These are phyloP conservation scores for Elsinoe ampelina DNA, from an alignment of 2,329 filamentous ascomycete genomes.

Conservation along the genomic window DNA sequence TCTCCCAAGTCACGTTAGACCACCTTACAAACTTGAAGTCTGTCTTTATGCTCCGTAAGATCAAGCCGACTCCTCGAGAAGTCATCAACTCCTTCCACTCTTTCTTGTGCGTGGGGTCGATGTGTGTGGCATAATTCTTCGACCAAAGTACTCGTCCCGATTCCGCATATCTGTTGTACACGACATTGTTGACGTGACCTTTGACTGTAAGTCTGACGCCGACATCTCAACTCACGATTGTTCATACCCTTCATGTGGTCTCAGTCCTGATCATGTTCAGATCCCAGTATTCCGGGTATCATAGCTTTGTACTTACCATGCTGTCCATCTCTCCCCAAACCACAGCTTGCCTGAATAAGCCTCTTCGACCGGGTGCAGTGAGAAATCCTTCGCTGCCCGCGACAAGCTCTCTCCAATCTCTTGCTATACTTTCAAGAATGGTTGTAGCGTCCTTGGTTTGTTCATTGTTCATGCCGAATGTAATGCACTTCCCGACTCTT, in stretches of 20 bases:
- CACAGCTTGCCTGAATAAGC: slow-evolving; percentile 57
- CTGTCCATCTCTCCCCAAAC: slow-evolving; percentile 75
- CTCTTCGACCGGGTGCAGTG: slow-evolving; percentile 50
- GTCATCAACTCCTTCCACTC: slow-evolving; percentile 63
- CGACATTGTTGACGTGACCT: slow-evolving; percentile 81
- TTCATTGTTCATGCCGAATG: slow-evolving; percentile 54
- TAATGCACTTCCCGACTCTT: slow-evolving; percentile 64
- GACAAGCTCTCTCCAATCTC: slow-evolving; percentile 62
- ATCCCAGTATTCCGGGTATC: not conserved
- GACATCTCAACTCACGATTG: not conserved
- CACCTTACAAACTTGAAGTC: slow-evolving; percentile 77
- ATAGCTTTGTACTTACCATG: slow-evolving; percentile 39
- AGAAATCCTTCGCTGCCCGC: slow-evolving; percentile 70
- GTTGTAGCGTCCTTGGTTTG: slow-evolving; percentile 51
- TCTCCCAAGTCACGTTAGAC: not conserved
- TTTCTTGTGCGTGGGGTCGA: slow-evolving; percentile 51
- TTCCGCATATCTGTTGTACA: slow-evolving; percentile 77
- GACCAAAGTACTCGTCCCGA: slow-evolving; percentile 71
- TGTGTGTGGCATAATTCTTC: slow-evolving; percentile 54
- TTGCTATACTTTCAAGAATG: slow-evolving; percentile 51
- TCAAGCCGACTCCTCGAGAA: slow-evolving; percentile 59
- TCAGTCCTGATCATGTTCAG: slow-evolving; percentile 1
- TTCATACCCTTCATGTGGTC: slow-evolving; percentile 6
- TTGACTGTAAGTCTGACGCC: slow-evolving; percentile 15
- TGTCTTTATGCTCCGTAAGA: slow-evolving; percentile 68